These are phyloP conservation scores for Claviceps quebecensis DNA, from an alignment of 2,329 filamentous ascomycete genomes.

Conservation along the genomic window DNA sequence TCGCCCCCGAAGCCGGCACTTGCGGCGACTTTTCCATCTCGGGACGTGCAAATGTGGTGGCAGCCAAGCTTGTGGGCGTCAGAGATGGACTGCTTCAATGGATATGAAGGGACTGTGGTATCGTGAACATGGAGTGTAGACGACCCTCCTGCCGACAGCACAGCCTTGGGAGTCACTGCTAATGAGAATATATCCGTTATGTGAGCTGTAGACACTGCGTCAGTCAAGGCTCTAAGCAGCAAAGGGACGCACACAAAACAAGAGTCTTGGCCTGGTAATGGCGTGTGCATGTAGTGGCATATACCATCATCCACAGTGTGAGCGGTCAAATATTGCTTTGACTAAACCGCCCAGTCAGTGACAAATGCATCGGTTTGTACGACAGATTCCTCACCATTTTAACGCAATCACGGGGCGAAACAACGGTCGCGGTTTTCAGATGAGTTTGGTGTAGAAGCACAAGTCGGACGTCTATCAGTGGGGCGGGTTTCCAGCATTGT, in stretches of 20 bases:
- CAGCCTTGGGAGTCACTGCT: slow-evolving; percentile 55
- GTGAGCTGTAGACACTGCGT: slow-evolving; percentile 44
- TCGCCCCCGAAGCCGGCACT: slow-evolving; percentile 85
- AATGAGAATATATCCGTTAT: slow-evolving; percentile 73
- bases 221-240: not conserved
- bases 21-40: slow-evolving; percentile 57
- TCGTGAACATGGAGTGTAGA: slow-evolving; percentile 71
- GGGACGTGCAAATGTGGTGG: slow-evolving; percentile 68
- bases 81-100: slow-evolving; percentile 64
- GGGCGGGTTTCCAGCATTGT: slow-evolving; percentile 1
- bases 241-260: not conserved
- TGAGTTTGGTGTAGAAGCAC: slow-evolving; percentile 4
- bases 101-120: slow-evolving; percentile 56
- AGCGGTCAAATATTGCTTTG: slow-evolving; percentile 93
- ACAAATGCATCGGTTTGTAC: not conserved
- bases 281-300: slow-evolving; percentile 14
- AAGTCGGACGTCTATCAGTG: slow-evolving; percentile 5
- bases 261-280: not conserved
- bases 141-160: slow-evolving; percentile 76
- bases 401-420: not conserved
- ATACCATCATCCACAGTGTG: slow-evolving; percentile 80
- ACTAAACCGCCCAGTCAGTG: slow-evolving; percentile 37
- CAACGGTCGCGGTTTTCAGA: not conserved
- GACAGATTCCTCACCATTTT: slow-evolving; percentile 14
- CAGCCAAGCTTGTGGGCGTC: slow-evolving; percentile 77